Evolutionary conservation across 1,284 basidiomycete genomes (phyloP).

Genomic region (Trichosporon ovoides): DNA sequence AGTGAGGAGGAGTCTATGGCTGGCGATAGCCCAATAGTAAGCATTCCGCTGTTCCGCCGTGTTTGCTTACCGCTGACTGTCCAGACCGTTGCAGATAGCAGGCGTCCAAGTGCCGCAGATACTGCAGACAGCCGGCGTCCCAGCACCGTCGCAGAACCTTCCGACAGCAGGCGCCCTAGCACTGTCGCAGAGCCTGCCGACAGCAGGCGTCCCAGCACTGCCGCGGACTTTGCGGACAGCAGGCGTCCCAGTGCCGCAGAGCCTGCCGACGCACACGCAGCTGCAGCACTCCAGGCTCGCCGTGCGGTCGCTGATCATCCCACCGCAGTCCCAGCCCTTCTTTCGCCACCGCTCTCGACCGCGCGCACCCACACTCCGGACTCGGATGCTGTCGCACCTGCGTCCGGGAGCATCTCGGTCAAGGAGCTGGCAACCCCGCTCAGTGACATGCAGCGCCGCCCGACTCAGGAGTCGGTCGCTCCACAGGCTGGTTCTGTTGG

Average conservation of each 20-base stretch:
- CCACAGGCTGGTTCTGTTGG: conserved; percentile 8
- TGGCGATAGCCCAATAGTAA: conserved; percentile 6
- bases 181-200: not conserved
- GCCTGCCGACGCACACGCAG: not conserved
- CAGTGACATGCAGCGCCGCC: conserved; percentile 6
- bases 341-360: conserved; percentile 18
- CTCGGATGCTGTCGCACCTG: conserved; percentile 13
- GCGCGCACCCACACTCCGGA: conserved; percentile 22
- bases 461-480: conserved; percentile 10
- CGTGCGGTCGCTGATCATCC: conserved; percentile 13
- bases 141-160: not conserved
- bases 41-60: not conserved
- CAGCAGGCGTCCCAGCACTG: not conserved
- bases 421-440: conserved; percentile 15
- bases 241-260: not conserved
- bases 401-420: conserved; percentile 11
- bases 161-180: not conserved
- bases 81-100: conserved; percentile 4
- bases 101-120: not conserved
- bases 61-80: not conserved
- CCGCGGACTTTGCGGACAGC: not conserved
- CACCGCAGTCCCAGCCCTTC: conserved; percentile 10
- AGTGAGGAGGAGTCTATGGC: conserved; percentile 6
- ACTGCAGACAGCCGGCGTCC: not conserved
- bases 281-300: conserved; percentile 13